Percentiles rank a stretch among this genome's conserved stretches.
phyloP scores from a whole-genome alignment of 495 filamentous ascomycete genomes.

The Elaphomyces granulatus region DNA sequence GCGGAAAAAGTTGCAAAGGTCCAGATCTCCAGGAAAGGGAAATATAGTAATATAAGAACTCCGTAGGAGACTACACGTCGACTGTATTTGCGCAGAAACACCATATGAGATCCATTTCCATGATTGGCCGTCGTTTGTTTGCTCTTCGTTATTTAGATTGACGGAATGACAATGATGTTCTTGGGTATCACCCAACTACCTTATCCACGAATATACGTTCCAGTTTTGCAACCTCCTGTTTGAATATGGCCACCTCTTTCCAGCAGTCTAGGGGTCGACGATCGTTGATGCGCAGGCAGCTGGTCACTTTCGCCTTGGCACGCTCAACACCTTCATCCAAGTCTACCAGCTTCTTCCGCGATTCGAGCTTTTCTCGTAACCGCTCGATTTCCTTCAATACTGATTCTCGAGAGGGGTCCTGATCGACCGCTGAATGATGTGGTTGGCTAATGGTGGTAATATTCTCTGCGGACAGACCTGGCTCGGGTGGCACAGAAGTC shows the following conservation, averaged over 20 bases:
- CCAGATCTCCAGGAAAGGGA: too few species aligned
- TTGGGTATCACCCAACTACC: slow-evolving; percentile 41
- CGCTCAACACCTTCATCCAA: slow-evolving; percentile 50
- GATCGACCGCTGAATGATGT: slow-evolving; percentile 10
- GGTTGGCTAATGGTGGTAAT: slow-evolving; percentile 9
- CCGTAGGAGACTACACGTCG: too few species aligned
- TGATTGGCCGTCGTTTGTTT: too few species aligned
- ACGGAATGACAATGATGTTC: too few species aligned
- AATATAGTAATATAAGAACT: too few species aligned
- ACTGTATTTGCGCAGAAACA: too few species aligned
- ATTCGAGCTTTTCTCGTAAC: slow-evolving; percentile 58
- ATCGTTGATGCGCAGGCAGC: slow-evolving; percentile 75
- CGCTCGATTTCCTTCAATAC: slow-evolving; percentile 57
- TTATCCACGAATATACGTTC: slow-evolving; percentile 80
- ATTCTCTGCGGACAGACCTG: slow-evolving; percentile 7
- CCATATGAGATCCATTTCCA: too few species aligned
- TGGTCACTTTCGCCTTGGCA: slow-evolving; percentile 63
- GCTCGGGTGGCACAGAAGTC: slow-evolving; percentile 6
- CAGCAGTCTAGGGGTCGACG: slow-evolving; percentile 88
- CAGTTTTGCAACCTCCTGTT: slow-evolving; percentile 66
- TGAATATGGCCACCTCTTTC: slow-evolving; percentile 84
- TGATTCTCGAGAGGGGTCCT: slow-evolving; percentile 35
- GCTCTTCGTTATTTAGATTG: too few species aligned
- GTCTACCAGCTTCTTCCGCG: slow-evolving; percentile 54
- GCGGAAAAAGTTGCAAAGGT: too few species aligned